A percentile compares a stretch with the other conserved stretches of the same genome.
Evolutionary conservation across 345 rosid species (phyloP).

Genomic region (Turritis glabra): DNA sequence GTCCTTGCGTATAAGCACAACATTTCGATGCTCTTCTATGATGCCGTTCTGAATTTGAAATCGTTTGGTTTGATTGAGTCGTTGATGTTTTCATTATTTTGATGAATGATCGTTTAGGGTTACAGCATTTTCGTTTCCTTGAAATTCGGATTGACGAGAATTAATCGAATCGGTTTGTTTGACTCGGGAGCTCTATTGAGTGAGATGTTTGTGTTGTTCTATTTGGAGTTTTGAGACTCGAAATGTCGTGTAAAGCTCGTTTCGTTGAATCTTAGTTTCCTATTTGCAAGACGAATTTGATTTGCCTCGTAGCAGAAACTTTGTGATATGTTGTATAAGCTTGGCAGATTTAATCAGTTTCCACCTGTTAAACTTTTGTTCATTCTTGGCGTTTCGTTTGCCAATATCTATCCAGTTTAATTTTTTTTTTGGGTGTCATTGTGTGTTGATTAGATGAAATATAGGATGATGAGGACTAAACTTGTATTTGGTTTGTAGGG

Average conservation of each 20-base stretch:
- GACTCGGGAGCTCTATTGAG: background rate
- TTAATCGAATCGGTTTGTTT: background rate
- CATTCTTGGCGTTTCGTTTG: background rate
- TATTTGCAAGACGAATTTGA: background rate
- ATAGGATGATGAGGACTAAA: slow-evolving; percentile 19
- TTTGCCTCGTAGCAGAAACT: background rate
- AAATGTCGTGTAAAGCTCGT: slow-evolving; percentile 10
- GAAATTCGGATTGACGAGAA: background rate
- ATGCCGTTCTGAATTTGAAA: background rate
- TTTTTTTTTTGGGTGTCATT: background rate
- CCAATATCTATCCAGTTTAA: background rate
- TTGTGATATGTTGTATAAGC: background rate
- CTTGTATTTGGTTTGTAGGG: slow-evolving; percentile 52
- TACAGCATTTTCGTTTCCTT: background rate
- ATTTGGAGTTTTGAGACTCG: slow-evolving; percentile 1
- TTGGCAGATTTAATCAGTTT: background rate
- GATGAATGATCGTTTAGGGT: slow-evolving; percentile 22
- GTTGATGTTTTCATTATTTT: background rate
- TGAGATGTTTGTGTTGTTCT: background rate
- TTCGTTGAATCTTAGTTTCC: background rate
- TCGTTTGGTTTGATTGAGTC: slow-evolving; percentile 4
- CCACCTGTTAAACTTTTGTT: background rate
- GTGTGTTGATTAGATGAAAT: background rate
- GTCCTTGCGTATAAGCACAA: background rate
- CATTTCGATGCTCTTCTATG: background rate